Conservation (phyloP, 805 yeast genomes). For the Candida xiaguanensis region DNA sequence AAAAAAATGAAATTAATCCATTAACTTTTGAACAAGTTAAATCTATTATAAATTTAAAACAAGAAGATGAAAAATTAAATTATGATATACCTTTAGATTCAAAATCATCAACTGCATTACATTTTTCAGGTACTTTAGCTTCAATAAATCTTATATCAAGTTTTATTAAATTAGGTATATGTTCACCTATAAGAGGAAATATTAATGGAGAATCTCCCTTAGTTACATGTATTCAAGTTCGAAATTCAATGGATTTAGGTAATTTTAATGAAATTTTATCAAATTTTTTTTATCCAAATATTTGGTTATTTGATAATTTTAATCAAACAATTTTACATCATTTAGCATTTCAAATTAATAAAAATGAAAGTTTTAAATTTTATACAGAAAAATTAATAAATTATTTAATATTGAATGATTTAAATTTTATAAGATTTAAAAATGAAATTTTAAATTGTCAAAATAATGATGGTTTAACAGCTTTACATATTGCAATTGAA, state of each 20-base stretch:
- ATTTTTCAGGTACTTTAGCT: slow-evolving; percentile 41
- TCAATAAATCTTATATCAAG: slow-evolving; percentile 31
- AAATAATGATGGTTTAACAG: slow-evolving; percentile 36
- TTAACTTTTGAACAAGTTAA: slow-evolving; percentile 16
- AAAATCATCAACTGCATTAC: slow-evolving; percentile 40
- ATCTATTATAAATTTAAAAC: neutral
- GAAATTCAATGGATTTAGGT: slow-evolving; percentile 75
- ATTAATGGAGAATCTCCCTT: slow-evolving; percentile 36
- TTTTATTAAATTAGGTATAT: slow-evolving; percentile 31
- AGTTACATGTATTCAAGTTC: slow-evolving; percentile 78
- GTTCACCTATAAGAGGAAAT: slow-evolving; percentile 39
- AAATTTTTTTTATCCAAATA: slow-evolving; percentile 58
- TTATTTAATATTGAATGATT: slow-evolving; percentile 23
- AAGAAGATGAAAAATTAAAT: neutral
- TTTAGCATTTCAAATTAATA: slow-evolving; percentile 50
- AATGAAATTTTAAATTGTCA: slow-evolving; percentile 29
- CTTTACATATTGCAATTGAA: slow-evolving; percentile 41
- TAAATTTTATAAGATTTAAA: slow-evolving; percentile 16
- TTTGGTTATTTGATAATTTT: slow-evolving; percentile 49
- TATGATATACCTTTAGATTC: slow-evolving; percentile 37
- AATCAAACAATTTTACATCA: slow-evolving; percentile 85
- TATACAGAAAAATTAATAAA: slow-evolving; percentile 33
- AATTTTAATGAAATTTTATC: slow-evolving; percentile 70
- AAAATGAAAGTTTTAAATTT: slow-evolving; percentile 31
- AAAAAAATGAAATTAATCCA: slow-evolving; percentile 20